A percentile compares a stretch with the other conserved stretches of the same genome.
phyloP scores from a whole-genome alignment of 345 rosid genomes.

The Excoecaria cochinchinensis region DNA sequence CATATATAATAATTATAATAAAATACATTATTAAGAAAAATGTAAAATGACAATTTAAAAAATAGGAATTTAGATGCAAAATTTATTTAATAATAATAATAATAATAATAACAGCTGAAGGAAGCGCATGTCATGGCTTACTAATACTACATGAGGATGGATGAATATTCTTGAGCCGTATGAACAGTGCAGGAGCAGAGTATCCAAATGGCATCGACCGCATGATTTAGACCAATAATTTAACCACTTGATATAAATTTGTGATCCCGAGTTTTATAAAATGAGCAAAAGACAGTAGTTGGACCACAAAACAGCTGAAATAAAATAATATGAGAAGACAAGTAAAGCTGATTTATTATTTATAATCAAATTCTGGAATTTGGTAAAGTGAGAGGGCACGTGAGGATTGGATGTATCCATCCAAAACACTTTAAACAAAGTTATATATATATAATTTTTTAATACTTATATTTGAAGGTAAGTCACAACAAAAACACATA shows the following conservation, averaged over 20 bases:
- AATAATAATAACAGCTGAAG: background rate
- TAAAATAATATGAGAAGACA: background rate
- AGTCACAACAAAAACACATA: no score
- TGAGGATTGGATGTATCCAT: background rate
- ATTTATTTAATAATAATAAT: no score
- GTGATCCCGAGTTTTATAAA: background rate
- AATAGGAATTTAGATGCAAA: background rate
- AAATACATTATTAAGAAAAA: no score
- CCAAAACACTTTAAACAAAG: background rate
- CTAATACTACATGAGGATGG: background rate
- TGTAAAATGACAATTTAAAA: no score
- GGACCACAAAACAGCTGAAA: background rate
- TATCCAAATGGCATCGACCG: constrained; percentile 1
- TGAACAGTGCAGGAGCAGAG: background rate
- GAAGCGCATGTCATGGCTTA: background rate
- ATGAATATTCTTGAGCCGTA: background rate
- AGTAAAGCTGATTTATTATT: background rate
- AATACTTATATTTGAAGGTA: no score
- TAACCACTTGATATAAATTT: background rate
- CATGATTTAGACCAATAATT: background rate
- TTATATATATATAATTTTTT: background rate
- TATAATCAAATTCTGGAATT: background rate
- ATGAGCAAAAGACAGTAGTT: background rate
- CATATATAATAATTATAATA: no score
- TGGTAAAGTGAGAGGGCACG: background rate